Conservation (phyloP, 208 protist genomes). For the Polymyxa betae region DNA sequence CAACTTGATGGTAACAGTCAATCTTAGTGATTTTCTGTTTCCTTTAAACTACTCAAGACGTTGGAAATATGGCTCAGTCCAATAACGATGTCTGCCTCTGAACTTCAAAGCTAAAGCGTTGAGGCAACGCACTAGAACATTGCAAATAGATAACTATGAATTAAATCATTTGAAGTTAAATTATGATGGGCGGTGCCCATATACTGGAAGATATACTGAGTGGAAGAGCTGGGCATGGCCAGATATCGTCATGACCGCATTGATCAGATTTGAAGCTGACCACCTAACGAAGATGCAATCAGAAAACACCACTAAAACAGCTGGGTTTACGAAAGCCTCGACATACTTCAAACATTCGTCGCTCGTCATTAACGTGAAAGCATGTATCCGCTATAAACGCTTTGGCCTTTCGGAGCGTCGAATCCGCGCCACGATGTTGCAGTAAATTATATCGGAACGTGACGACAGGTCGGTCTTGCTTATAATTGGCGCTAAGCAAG, state of each 20-base stretch:
- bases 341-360: background rate
- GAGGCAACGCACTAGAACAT: no score
- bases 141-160: no score
- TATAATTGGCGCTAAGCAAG: background rate
- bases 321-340: no score
- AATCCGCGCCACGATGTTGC: background rate
- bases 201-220: background rate
- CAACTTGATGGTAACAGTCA: no score
- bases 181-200: background rate
- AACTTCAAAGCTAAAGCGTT: no score
- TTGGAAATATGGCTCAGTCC: no score
- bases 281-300: no score
- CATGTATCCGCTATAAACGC: background rate
- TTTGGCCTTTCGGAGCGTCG: background rate
- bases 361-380: background rate
- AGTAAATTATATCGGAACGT: background rate
- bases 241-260: background rate
- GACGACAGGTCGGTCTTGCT: background rate
- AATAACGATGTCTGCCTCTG: no score
- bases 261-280: background rate
- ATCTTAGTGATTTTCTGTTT: no score
- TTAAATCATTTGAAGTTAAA: no score
- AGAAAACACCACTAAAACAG: no score
- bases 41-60: no score
- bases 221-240: background rate